These are phyloP conservation scores for Pythium biforme DNA, from an alignment of 352 stramenopile genomes.

Conservation along the genomic window DNA sequence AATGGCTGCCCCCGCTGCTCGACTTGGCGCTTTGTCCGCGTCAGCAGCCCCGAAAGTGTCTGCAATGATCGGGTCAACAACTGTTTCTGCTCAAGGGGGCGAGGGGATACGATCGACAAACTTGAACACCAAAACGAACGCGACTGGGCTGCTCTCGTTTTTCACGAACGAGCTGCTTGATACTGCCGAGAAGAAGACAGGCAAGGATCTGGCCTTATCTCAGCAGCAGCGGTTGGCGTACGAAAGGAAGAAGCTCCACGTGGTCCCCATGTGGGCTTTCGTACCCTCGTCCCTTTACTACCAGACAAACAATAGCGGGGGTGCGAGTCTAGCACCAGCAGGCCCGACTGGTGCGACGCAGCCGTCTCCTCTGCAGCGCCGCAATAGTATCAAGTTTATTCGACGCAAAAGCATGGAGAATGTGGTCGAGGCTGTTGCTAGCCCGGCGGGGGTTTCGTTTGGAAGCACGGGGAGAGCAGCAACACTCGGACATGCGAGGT, in stretches of 20 bases:
- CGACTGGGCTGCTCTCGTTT: slow-evolving; percentile 9
- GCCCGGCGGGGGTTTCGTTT: background rate
- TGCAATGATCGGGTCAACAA: slow-evolving; percentile 3
- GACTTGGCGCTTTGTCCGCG: background rate
- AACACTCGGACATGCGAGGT: slow-evolving; percentile 20
- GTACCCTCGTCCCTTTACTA: slow-evolving; percentile 31
- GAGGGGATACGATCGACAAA: slow-evolving; percentile 11
- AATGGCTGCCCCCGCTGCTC: too few relatives aligned
- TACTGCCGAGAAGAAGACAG: background rate
- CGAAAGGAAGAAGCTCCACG: slow-evolving; percentile 21
- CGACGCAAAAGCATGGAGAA: slow-evolving; percentile 25
- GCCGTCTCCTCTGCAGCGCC: slow-evolving; percentile 7
- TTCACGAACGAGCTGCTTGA: slow-evolving; percentile 16
- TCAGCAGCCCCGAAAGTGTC: background rate
- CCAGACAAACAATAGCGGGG: slow-evolving; percentile 4
- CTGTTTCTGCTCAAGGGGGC: background rate
- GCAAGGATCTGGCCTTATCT: slow-evolving; percentile 3
- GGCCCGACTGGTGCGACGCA: background rate
- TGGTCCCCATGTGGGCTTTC: slow-evolving; percentile 29
- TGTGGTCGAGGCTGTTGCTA: background rate
- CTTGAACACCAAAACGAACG: slow-evolving; percentile 20
- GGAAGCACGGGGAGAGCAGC: background rate
- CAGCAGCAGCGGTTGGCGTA: slow-evolving; percentile 11
- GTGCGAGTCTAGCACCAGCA: background rate
- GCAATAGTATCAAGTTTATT: slow-evolving; percentile 25